Base-by-base conservation (phyloP, 371 early-diverging fungal species). In the Mortierella sp. region DNA sequence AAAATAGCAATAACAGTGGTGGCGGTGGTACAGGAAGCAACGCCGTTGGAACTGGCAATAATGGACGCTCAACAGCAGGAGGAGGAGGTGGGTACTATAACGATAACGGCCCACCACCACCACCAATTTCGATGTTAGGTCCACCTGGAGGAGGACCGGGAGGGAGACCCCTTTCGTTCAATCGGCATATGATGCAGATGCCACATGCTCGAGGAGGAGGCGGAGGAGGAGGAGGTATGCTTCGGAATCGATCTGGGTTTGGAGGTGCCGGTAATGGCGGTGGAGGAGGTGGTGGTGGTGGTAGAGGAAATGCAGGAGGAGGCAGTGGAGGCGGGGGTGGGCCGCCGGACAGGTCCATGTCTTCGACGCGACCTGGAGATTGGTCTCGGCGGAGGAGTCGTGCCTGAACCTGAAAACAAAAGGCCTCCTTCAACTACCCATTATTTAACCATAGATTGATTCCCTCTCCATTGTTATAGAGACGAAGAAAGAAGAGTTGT, bases 161-260 rank as follows among this genome's bases (percentile, higher is more conserved):
- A 37, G 76, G 71, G 5, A 75, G 85, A 44, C 53, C 81, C 0
- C 26, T 76, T 43, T 74, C 86, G 3, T 85, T 85, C 53, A 81
- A 64, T 61, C 72, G 85, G 71, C 78, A 59, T n/a, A 84, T 81
- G 86, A 76, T 81, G 81, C 81, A 72, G 37, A 85, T 85, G 81
- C 74, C 78, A 3, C 81, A 78, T 61, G 64, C 74, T 50, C 53
- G 86, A 26, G 86, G 50, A 46, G n/a, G n/a, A n/a, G n/a, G n/a
- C n/a, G 46, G 46, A 46, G 46, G 43, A 43, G 43, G 43, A 43
- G 43, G 81, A 24, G 31, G 81, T 28, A 54, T 71, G 37, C 46
- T 71, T 14, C 74, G 64, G 14, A 59, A 57, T 37, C 75, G 85
- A 34, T 37, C 67, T 34, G 80, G 78, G 26, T 80, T 75, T 61